Evolutionary conservation across 2,329 filamentous ascomycete species (phyloP).

Genomic region (Ophiosphaerella narmari): DNA sequence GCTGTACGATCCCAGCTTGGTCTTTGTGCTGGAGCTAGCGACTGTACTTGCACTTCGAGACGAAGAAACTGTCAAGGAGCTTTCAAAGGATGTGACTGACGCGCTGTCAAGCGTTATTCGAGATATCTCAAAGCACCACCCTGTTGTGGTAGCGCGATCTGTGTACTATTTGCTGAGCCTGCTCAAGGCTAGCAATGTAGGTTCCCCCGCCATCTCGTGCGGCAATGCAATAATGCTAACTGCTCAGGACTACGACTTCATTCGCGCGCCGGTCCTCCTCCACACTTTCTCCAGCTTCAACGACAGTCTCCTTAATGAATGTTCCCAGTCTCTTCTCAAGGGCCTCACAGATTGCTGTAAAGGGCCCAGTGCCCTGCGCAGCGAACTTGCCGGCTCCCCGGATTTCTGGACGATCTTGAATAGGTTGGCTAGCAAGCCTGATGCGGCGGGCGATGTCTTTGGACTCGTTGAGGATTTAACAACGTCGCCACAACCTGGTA

Average conservation of each 20-base stretch:
- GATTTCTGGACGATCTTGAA: conserved; percentile 96
- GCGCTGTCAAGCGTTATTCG: conserved; percentile 80
- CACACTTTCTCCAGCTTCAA: conserved; percentile 90
- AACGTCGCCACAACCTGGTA: conserved; percentile 73
- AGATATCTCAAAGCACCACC: conserved; percentile 77
- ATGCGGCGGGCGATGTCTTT: conserved; percentile 79
- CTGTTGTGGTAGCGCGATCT: conserved; percentile 79
- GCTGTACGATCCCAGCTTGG: conserved; percentile 80
- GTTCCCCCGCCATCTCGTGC: conserved; percentile 31
- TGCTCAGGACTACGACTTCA: conserved; percentile 79
- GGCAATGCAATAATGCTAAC: background rate
- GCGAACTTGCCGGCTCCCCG: conserved; percentile 92
- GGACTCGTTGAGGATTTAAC: conserved; percentile 79
- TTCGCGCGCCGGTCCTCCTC: conserved; percentile 87
- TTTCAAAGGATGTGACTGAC: conserved; percentile 81
- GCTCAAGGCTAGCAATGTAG: conserved; percentile 81
- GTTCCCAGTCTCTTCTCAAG: conserved; percentile 74
- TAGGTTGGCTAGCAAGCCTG: conserved; percentile 69
- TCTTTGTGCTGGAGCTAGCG: conserved; percentile 89
- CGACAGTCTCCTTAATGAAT: conserved; percentile 74
- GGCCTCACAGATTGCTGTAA: conserved; percentile 81
- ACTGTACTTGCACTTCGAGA: conserved; percentile 82
- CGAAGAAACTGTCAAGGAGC: conserved; percentile 68
- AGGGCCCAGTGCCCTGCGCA: conserved; percentile 76
- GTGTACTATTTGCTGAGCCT: conserved; percentile 86